Conservation (phyloP, 148 eudicot genomes). For the Silene conica region DNA sequence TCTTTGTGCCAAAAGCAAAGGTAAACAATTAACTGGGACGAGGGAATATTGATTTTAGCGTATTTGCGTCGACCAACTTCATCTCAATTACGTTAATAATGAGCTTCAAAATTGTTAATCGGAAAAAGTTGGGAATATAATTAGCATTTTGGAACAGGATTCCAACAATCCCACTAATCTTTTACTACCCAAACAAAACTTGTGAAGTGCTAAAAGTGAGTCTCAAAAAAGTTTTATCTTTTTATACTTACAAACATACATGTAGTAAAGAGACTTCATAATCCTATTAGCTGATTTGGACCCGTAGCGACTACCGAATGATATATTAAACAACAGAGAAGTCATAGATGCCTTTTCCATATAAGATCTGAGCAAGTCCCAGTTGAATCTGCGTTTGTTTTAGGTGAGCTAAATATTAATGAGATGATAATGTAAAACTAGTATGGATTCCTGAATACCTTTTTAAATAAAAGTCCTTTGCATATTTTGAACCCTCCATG, state of each 20-base stretch:
- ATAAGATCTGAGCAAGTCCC: background rate
- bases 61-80: background rate
- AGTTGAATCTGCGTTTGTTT: background rate
- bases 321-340: background rate
- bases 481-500: background rate
- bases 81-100: background rate
- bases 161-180: background rate
- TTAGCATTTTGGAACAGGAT: background rate
- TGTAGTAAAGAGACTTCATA: background rate
- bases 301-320: background rate
- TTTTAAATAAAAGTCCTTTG: background rate
- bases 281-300: background rate
- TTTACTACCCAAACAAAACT: background rate
- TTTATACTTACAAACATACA: background rate
- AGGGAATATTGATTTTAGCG: background rate
- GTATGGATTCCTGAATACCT: conserved; percentile 6
- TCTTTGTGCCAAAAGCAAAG: no score
- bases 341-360: background rate
- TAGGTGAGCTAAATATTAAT: background rate
- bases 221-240: background rate
- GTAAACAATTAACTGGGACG: no score
- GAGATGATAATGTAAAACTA: conserved; percentile 5
- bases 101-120: conserved; percentile 1
- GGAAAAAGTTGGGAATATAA: background rate
- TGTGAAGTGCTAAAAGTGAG: background rate